Evolutionary conservation across 345 rosid genomes (phyloP).

Genomic region (Dovyalis caffra): DNA sequence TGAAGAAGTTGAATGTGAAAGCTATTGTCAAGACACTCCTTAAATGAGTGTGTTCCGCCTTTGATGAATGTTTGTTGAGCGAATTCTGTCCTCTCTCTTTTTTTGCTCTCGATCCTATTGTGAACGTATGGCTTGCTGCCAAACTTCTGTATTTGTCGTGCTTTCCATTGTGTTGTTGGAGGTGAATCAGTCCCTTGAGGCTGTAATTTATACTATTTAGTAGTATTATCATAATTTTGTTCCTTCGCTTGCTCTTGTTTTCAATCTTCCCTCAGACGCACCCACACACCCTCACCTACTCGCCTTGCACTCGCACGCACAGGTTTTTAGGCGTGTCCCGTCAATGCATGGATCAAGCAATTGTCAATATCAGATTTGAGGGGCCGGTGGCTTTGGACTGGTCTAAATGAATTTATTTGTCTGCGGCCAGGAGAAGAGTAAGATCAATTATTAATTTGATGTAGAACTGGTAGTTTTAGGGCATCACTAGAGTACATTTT

Average conservation of each 20-base stretch:
- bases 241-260: not conserved
- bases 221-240: not conserved
- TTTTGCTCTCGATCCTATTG: not conserved
- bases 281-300: not conserved
- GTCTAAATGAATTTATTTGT: too few relatives aligned
- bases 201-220: not conserved
- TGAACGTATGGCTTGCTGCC: conserved; percentile 9
- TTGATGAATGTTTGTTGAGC: not conserved
- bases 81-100: not conserved
- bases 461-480: too few relatives aligned
- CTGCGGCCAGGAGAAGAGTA: too few relatives aligned
- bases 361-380: too few relatives aligned
- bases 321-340: not conserved
- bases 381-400: too few relatives aligned
- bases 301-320: not conserved
- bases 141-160: conserved; percentile 8
- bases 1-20: conserved; percentile 88
- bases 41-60: conserved; percentile 44
- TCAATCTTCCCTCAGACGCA: not conserved
- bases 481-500: too few relatives aligned
- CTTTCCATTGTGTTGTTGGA: conserved; percentile 19
- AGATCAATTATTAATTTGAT: too few relatives aligned
- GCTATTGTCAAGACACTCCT: conserved; percentile 90
- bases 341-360: not conserved
- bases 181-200: conserved; percentile 32